Evolutionary conservation across 257 asterid species (phyloP), one percentile per base, ranked within the genome.

Genomic region (Cordia subcordata): DNA sequence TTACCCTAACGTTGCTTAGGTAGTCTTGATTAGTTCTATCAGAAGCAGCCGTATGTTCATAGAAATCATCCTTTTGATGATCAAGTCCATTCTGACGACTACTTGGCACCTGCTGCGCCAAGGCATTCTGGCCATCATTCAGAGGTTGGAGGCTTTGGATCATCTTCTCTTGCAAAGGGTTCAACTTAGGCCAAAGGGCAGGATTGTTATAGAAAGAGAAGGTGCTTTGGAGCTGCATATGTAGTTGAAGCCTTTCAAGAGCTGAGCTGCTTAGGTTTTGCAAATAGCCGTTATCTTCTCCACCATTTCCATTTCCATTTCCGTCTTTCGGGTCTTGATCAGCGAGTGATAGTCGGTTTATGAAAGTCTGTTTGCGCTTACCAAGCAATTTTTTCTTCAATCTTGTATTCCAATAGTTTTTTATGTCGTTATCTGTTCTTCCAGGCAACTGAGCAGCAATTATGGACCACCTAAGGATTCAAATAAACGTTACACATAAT

Each of bases 381-480:
- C 98, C 98, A 0, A 92, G 77, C 54, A 92, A 22, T 63, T 92
- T 92, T 58, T 92, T 88, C 81, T 92, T 92, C 75, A 92, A 61
- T 64, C 85, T 64, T 0, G 95, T 88, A 75, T 91, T 91, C 98
- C 98, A 91, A 61, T 91, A 91, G 69, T 91, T 91, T 73, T 91
- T 91, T 74, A 91, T 91, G 60, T 90, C 98, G 8, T 90, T 90
- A 12, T 90, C 98, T 1, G 98, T 90, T 71, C 98, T 87, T 66
- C 98, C 98, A 0, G 98, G 96, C 38, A 91, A 68, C 61, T 91
- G 98, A 8, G 98, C 98, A 56, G 98, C 98, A 54, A 91, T 91
- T 65, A 91, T 84, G 0, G 98, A 91, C 98, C 98, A 88, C 80
- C 98, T 75, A 60, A 51, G 46, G 40, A 17, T 58, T 13, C 9